Evolutionary conservation across 2,329 filamentous ascomycete species (phyloP).

Genomic region (Neopestalotiopsis sp.): DNA sequence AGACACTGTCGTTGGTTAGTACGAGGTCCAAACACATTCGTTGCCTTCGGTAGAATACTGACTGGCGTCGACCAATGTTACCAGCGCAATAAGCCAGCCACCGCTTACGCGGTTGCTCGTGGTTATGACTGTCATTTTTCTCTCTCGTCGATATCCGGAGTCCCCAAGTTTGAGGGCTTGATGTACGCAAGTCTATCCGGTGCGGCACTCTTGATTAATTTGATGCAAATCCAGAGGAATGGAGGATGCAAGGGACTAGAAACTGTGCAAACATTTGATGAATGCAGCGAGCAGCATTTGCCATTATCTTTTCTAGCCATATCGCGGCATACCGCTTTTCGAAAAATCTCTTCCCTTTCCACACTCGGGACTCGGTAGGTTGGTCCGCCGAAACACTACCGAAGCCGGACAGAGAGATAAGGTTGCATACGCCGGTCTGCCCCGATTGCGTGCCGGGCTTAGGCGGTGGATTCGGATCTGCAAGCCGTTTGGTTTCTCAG

Average conservation of each 20-base stretch:
- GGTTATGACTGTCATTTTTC: background rate
- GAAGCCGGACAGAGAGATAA: conserved; percentile 10
- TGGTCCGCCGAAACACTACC: conserved; percentile 9
- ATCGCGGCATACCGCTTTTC: background rate
- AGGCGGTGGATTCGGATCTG: background rate
- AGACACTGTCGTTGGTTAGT: conserved; percentile 26
- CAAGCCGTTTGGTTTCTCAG: background rate
- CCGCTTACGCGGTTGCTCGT: conserved; percentile 18
- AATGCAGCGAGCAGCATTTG: background rate
- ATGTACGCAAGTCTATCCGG: background rate
- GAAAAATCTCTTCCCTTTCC: background rate
- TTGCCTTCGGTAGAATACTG: conserved; percentile 28
- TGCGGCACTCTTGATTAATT: background rate
- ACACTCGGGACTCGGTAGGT: conserved; percentile 1
- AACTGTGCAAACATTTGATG: background rate
- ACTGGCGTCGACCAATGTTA: conserved; percentile 36
- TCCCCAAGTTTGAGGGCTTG: background rate
- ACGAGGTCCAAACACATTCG: background rate
- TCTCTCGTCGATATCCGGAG: background rate
- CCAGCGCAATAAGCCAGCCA: conserved; percentile 30
- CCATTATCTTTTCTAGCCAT: background rate
- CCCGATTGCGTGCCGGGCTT: conserved; percentile 4
- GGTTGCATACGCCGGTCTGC: conserved; percentile 7
- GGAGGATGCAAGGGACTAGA: background rate
- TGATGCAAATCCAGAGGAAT: background rate